Evolutionary conservation across 352 stramenopile species (phyloP).

Genomic region (Globisporangium cylindrosporum): DNA sequence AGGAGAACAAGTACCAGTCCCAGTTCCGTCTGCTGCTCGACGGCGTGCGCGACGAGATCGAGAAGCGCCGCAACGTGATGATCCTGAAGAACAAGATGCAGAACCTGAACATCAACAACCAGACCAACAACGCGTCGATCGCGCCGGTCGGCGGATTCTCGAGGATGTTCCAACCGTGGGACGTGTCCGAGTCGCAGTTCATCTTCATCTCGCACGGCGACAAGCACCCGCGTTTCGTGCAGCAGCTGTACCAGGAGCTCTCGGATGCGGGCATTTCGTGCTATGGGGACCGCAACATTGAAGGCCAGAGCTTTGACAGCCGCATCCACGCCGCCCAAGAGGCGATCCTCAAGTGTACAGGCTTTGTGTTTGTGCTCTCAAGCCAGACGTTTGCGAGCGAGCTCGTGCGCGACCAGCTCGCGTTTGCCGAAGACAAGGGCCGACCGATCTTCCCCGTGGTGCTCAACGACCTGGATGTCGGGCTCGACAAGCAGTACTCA

Average conservation of each 20-base stretch:
- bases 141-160: slow-evolving; percentile 37
- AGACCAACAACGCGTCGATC: slow-evolving; percentile 26
- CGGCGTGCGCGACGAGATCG: slow-evolving; percentile 80
- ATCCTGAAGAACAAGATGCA: slow-evolving; percentile 40
- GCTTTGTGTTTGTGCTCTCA: slow-evolving; percentile 78
- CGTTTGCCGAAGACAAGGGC: slow-evolving; percentile 81
- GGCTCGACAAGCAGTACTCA: slow-evolving; percentile 79
- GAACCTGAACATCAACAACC: slow-evolving; percentile 20
- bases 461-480: slow-evolving; percentile 72
- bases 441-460: slow-evolving; percentile 78
- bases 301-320: slow-evolving; percentile 60
- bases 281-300: slow-evolving; percentile 65
- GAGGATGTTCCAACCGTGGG: slow-evolving; percentile 59
- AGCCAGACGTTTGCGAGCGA: slow-evolving; percentile 66
- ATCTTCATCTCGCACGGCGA: slow-evolving; percentile 82
- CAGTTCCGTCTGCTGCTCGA: slow-evolving; percentile 80
- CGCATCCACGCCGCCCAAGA: slow-evolving; percentile 78
- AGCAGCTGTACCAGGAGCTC: slow-evolving; percentile 61
- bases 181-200: slow-evolving; percentile 49
- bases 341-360: slow-evolving; percentile 74
- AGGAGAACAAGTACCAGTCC: slow-evolving; percentile 59
- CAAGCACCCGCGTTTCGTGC: slow-evolving; percentile 66
- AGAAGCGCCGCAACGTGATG: slow-evolving; percentile 58
- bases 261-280: slow-evolving; percentile 48
- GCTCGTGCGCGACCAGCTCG: slow-evolving; percentile 78